Percentiles rank a stretch among this genome's conserved stretches.
Conservation (phyloP, 768 basidiomycete species). For the Scleroderma bovista region DNA sequence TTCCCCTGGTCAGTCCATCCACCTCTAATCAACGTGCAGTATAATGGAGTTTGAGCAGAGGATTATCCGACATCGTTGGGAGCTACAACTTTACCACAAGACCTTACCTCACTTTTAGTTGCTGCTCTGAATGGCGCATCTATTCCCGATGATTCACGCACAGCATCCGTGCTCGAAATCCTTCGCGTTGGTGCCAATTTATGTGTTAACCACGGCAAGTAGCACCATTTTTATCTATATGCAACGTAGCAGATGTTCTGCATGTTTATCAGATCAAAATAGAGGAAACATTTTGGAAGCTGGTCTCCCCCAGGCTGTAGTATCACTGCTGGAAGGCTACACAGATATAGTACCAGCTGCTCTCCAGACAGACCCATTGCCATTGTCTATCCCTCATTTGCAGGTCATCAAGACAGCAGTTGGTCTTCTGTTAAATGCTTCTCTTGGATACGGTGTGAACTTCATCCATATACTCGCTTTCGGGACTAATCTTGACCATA, state of each 20-base stretch:
- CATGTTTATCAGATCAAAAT: slow-evolving; percentile 56
- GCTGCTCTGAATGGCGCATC: slow-evolving; percentile 46
- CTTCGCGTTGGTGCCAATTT: slow-evolving; percentile 79
- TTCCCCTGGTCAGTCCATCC: slow-evolving; percentile 37
- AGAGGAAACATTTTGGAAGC: slow-evolving; percentile 65
- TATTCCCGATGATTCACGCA: slow-evolving; percentile 40
- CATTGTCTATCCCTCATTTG: slow-evolving; percentile 56
- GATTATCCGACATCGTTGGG: slow-evolving; percentile 72
- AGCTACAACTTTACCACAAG: slow-evolving; percentile 55
- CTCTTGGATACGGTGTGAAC: slow-evolving; percentile 65
- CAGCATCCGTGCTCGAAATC: slow-evolving; percentile 56
- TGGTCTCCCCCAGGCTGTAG: slow-evolving; percentile 59
- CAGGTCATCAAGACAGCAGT: slow-evolving; percentile 72
- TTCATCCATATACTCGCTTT: background rate
- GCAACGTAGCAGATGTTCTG: slow-evolving; percentile 4
- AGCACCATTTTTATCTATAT: background rate
- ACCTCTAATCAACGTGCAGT: background rate
- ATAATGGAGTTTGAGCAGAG: slow-evolving; percentile 35
- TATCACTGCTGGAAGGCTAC: slow-evolving; percentile 67
- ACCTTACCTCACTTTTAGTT: slow-evolving; percentile 55
- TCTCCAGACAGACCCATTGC: slow-evolving; percentile 36
- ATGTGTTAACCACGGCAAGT: slow-evolving; percentile 76
- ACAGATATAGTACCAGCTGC: slow-evolving; percentile 37
- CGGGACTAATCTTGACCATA: slow-evolving; percentile 24
- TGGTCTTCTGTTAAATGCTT: slow-evolving; percentile 74